These are phyloP conservation scores for Talaromyces islandicus DNA, from an alignment of 2,329 filamentous ascomycete genomes.

Conservation along the genomic window DNA sequence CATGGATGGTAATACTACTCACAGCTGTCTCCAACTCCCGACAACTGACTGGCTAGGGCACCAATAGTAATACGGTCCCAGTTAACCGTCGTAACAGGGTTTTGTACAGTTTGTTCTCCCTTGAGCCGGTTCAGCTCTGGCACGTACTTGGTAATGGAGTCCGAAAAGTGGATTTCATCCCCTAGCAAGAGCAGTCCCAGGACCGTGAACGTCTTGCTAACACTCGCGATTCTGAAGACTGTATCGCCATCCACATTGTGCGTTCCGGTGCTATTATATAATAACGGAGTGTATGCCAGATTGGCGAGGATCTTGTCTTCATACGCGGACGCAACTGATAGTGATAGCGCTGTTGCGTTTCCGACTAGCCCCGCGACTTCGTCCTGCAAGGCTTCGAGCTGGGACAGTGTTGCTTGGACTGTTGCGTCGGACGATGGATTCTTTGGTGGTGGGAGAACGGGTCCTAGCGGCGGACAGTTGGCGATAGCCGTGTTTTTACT, in stretches of 20 bases:
- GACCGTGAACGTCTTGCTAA: constrained; percentile 40
- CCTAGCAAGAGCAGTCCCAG: constrained; percentile 27
- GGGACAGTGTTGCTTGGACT: too few species aligned
- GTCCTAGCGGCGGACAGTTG: too few species aligned
- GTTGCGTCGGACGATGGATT: too few species aligned
- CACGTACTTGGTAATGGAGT: constrained; percentile 20
- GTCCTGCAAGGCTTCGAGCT: too few species aligned
- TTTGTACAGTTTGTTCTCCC: constrained; percentile 1
- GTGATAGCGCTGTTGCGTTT: too few species aligned
- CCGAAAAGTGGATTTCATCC: constrained; percentile 15
- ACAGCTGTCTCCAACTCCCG: constrained; percentile 34
- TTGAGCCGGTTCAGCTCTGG: constrained; percentile 15
- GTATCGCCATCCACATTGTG: neutral
- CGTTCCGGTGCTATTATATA: too few species aligned
- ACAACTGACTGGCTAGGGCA: constrained; percentile 30
- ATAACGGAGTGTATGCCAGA: too few species aligned
- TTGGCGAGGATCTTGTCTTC: too few species aligned
- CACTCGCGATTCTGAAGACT: constrained; percentile 39
- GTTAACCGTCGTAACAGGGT: constrained; percentile 1
- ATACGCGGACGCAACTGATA: too few species aligned
- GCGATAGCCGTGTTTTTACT: too few species aligned
- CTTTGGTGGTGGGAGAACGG: too few species aligned
- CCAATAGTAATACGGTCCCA: constrained; percentile 34
- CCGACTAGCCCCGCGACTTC: too few species aligned
- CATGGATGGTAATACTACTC: neutral